phyloP scores from a whole-genome alignment of 768 basidiomycete genomes.

The Kwoniella sp. region DNA sequence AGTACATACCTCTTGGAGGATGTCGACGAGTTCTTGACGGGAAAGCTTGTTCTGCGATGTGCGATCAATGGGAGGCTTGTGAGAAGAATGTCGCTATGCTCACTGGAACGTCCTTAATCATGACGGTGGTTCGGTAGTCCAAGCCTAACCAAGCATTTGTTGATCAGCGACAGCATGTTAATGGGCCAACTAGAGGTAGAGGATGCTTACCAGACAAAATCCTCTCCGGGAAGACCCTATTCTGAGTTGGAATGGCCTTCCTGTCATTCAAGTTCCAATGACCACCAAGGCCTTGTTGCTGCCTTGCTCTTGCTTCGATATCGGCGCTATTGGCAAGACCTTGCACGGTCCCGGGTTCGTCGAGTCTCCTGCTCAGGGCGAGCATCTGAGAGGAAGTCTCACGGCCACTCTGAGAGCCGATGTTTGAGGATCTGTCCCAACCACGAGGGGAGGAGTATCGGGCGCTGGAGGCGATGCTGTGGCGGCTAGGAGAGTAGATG shows the following conservation, averaged over 20 bases:
- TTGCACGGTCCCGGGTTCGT: constrained; percentile 32
- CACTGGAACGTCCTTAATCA: constrained; percentile 56
- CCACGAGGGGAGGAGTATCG: constrained; percentile 3
- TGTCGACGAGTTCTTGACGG: constrained; percentile 48
- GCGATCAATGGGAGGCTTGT: not conserved
- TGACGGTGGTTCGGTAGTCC: constrained; percentile 51
- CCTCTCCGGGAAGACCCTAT: constrained; percentile 41
- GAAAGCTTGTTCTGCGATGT: constrained; percentile 50
- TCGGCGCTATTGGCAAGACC: constrained; percentile 25
- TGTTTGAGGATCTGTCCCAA: constrained; percentile 1
- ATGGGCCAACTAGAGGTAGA: not conserved
- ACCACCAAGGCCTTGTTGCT: constrained; percentile 31
- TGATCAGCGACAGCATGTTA: not conserved
- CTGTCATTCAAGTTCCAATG: constrained; percentile 25
- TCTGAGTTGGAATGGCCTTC: constrained; percentile 35
- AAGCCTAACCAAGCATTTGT: constrained; percentile 23
- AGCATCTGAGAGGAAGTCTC: constrained; percentile 16
- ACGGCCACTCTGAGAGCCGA: not conserved
- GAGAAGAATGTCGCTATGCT: constrained; percentile 2
- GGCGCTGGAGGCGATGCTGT: not conserved
- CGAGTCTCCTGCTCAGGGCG: constrained; percentile 23
- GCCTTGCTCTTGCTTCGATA: constrained; percentile 16
- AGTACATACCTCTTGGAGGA: constrained; percentile 50
- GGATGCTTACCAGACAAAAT: constrained; percentile 37
- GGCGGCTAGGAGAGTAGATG: constrained; percentile 4